Evolutionary conservation across 208 protist genomes (phyloP).

Genomic region (Wallacemonas sp.): DNA sequence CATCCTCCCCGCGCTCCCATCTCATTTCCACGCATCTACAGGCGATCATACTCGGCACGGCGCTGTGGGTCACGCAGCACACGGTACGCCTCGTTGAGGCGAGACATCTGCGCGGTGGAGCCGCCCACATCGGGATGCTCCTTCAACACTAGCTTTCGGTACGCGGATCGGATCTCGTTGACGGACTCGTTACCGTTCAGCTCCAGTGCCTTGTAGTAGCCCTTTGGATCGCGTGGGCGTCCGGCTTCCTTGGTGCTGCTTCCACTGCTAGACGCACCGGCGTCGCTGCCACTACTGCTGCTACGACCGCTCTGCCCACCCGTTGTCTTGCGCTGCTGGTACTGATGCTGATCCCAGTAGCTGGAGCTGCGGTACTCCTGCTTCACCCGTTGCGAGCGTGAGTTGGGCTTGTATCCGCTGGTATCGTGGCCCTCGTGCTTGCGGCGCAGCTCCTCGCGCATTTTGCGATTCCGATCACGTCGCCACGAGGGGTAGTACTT

Average conservation of each 20-base stretch:
- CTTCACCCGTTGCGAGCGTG: conserved; percentile 53
- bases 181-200: conserved; percentile 75
- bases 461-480: conserved; percentile 49
- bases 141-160: conserved; percentile 69
- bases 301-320: not conserved
- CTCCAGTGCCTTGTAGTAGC: conserved; percentile 74
- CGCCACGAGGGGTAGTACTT: conserved; percentile 53
- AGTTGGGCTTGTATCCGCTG: conserved; percentile 52
- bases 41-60: conserved; percentile 93
- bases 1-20: no score
- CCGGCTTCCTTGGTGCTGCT: not conserved
- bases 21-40: no score
- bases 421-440: conserved; percentile 36
- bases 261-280: not conserved
- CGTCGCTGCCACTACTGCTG: not conserved
- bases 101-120: conserved; percentile 59
- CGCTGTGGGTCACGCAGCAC: conserved; percentile 96
- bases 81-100: conserved; percentile 95
- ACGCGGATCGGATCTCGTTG: conserved; percentile 90
- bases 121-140: conserved; percentile 89
- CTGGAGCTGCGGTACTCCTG: conserved; percentile 77
- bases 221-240: conserved; percentile 43
- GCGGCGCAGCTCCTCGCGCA: conserved; percentile 41
- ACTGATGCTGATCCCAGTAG: conserved; percentile 83
- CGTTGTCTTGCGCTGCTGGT: conserved; percentile 30